A percentile compares a stretch with the other conserved stretches of the same genome.
These are phyloP conservation scores for Zygosaccharomyces kombuchaensis DNA, from an alignment of 805 yeast genomes.

Conservation along the genomic window DNA sequence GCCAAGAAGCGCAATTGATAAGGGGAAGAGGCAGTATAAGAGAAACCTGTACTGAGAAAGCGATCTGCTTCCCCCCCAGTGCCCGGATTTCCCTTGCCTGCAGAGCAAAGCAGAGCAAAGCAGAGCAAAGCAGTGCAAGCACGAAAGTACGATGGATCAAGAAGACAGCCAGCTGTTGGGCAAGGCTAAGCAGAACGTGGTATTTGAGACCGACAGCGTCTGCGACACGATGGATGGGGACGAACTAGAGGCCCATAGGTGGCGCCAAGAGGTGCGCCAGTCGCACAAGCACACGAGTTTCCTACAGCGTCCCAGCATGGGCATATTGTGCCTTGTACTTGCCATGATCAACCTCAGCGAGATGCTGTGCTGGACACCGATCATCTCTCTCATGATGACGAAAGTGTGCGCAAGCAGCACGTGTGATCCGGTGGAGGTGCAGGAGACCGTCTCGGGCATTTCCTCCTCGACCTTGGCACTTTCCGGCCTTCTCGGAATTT, in stretches of 20 bases:
- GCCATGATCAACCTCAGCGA: conserved; percentile 42
- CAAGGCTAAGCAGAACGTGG: conserved; percentile 10
- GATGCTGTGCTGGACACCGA: conserved; percentile 40
- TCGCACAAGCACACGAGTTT: conserved; percentile 45
- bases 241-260: conserved; percentile 25
- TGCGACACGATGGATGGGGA: conserved; percentile 9
- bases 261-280: conserved; percentile 47
- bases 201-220: conserved; percentile 16
- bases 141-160: background rate
- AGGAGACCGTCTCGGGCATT: conserved; percentile 44
- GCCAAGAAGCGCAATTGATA: conserved; percentile 7
- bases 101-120: background rate
- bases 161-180: background rate
- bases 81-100: no score
- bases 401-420: conserved; percentile 38
- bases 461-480: conserved; percentile 43
- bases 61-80: background rate
- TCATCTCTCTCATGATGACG: conserved; percentile 34
- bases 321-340: conserved; percentile 43
- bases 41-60: background rate
- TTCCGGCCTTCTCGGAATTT: conserved; percentile 42
- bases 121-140: background rate
- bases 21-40: background rate
- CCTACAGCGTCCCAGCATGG: conserved; percentile 54
- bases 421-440: conserved; percentile 42